These are phyloP conservation scores for Xylaria venustula DNA, from an alignment of 495 filamentous ascomycete genomes.

Conservation along the genomic window DNA sequence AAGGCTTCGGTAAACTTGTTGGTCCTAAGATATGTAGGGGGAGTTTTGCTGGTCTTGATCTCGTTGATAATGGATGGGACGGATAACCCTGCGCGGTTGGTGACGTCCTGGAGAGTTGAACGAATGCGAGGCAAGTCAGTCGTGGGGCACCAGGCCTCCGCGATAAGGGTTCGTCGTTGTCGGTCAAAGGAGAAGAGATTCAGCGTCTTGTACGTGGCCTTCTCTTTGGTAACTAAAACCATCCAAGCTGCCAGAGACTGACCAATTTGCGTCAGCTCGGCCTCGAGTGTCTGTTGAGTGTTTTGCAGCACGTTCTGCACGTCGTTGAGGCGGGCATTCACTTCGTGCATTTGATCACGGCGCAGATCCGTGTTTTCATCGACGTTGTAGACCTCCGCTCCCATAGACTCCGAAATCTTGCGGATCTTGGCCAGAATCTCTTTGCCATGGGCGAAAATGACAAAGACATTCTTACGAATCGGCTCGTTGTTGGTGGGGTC, in stretches of 20 bases:
- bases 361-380: slow-evolving; percentile 95
- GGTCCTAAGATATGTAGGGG: slow-evolving; percentile 91
- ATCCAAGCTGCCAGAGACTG: slow-evolving; percentile 91
- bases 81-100: slow-evolving; percentile 87
- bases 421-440: slow-evolving; percentile 97
- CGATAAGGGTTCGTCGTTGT: slow-evolving; percentile 91
- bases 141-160: slow-evolving; percentile 95
- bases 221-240: slow-evolving; percentile 96
- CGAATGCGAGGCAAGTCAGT: slow-evolving; percentile 89
- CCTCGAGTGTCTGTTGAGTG: slow-evolving; percentile 93
- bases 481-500: slow-evolving; percentile 89
- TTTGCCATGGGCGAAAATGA: slow-evolving; percentile 98
- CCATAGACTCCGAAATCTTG: slow-evolving; percentile 96
- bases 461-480: slow-evolving; percentile 95
- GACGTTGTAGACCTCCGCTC: slow-evolving; percentile 91
- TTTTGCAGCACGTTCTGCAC: slow-evolving; percentile 87
- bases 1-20: slow-evolving; percentile 98
- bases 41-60: slow-evolving; percentile 92
- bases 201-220: slow-evolving; percentile 94
- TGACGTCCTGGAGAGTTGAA: slow-evolving; percentile 95
- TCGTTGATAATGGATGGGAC: slow-evolving; percentile 98
- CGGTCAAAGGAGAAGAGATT: slow-evolving; percentile 97
- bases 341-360: slow-evolving; percentile 92
- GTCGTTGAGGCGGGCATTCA: slow-evolving; percentile 88
- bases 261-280: slow-evolving; percentile 88